Evolutionary conservation across 2,329 filamentous ascomycete species (phyloP).

Genomic region (Trichoderma koningiopsis): DNA sequence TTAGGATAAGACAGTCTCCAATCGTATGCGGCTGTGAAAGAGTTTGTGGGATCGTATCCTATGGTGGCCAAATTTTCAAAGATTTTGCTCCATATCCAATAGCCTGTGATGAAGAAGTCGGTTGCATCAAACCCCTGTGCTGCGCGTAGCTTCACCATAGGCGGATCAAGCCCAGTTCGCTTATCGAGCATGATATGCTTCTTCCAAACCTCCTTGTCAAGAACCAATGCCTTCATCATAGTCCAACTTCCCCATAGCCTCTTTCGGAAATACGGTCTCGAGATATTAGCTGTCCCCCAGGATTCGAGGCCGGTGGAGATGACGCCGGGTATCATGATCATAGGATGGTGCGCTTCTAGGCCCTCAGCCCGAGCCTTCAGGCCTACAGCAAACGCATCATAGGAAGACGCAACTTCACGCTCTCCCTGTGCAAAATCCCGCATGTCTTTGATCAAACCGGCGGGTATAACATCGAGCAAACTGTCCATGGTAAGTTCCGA

Average conservation of each 20-base stretch:
- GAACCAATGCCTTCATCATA: slow-evolving; percentile 93
- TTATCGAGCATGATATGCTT: slow-evolving; percentile 96
- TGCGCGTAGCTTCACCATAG: slow-evolving; percentile 84
- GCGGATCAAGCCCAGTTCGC: slow-evolving; percentile 85
- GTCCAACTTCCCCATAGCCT: slow-evolving; percentile 97
- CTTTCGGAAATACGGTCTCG: slow-evolving; percentile 89
- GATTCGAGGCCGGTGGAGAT: slow-evolving; percentile 97
- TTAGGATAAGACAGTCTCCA: slow-evolving; percentile 92
- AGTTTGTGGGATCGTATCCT: slow-evolving; percentile 86
- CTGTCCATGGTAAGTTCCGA: slow-evolving; percentile 80
- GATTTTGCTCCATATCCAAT: slow-evolving; percentile 99
- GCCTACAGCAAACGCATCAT: slow-evolving; percentile 92
- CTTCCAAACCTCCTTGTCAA: slow-evolving; percentile 95
- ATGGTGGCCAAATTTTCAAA: slow-evolving; percentile 94
- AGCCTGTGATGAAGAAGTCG: slow-evolving; percentile 88
- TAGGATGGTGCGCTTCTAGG: slow-evolving; percentile 77
- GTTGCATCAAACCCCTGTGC: slow-evolving; percentile 97
- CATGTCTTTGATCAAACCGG: slow-evolving; percentile 82
- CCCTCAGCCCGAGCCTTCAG: slow-evolving; percentile 81
- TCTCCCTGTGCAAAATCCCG: slow-evolving; percentile 84
- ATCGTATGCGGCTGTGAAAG: slow-evolving; percentile 75
- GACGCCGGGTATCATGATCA: slow-evolving; percentile 97
- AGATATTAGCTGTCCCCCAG: slow-evolving; percentile 87
- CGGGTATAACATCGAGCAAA: slow-evolving; percentile 83
- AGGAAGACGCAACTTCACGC: slow-evolving; percentile 77